These are phyloP conservation scores for Selaginella moellendorffii DNA, from an alignment of 75 land plant species.

Conservation along the genomic window DNA sequence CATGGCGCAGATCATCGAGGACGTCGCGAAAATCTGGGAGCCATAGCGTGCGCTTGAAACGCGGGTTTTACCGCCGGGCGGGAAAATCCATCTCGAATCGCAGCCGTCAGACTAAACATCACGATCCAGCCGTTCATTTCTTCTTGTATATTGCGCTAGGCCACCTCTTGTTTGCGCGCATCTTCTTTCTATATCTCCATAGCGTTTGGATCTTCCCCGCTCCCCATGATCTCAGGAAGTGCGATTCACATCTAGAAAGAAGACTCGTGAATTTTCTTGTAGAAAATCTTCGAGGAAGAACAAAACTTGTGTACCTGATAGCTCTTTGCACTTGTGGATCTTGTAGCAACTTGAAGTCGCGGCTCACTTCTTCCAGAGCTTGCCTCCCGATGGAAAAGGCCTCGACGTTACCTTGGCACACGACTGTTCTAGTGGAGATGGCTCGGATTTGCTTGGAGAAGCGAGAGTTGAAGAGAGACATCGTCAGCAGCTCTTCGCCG, in stretches of 20 bases:
- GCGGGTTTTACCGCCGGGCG: no score
- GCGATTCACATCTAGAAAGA: background rate
- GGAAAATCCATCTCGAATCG: no score
- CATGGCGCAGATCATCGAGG: no score
- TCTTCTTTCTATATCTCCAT: constrained; percentile 3
- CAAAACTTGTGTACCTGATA: background rate
- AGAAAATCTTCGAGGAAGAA: no score
- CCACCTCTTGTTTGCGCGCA: background rate
- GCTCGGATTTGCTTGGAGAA: background rate
- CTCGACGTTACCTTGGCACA: background rate
- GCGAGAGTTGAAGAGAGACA: no score
- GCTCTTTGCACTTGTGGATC: background rate
- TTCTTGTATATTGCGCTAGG: no score
- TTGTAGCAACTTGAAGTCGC: no score
- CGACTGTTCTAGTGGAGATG: background rate
- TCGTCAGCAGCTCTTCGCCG: constrained; percentile 8
- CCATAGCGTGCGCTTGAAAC: no score
- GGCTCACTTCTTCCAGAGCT: constrained; percentile 4
- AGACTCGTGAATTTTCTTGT: no score
- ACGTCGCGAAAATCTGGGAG: no score
- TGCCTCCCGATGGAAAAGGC: background rate
- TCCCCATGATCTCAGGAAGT: background rate
- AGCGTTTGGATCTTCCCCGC: background rate
- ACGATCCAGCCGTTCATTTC: no score
- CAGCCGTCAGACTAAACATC: no score